These are phyloP conservation scores for Trichoderma parareesei DNA, from an alignment of 495 filamentous ascomycete genomes.

Conservation along the genomic window DNA sequence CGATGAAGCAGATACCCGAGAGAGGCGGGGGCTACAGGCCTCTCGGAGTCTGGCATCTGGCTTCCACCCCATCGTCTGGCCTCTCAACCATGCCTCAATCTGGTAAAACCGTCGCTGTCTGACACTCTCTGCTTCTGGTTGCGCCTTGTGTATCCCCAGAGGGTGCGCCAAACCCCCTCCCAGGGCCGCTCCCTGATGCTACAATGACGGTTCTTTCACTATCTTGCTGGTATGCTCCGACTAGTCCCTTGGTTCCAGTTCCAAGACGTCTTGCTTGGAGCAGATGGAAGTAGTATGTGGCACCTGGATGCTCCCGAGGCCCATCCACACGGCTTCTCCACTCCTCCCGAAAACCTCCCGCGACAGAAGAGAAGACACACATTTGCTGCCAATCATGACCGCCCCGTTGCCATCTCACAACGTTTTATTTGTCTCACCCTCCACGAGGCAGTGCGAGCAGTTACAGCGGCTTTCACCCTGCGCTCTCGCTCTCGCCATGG, in stretches of 20 bases:
- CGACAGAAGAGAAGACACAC: neutral
- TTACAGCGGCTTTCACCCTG: neutral
- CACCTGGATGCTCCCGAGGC: slow-evolving; percentile 6
- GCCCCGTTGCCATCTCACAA: neutral
- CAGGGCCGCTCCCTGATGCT: no score
- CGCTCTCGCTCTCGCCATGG: neutral
- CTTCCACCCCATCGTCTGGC: neutral
- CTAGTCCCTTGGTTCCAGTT: neutral
- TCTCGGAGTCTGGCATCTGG: neutral
- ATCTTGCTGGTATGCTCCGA: neutral
- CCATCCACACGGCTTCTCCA: slow-evolving; percentile 6
- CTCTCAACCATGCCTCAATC: slow-evolving; percentile 9
- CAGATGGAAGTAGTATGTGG: neutral
- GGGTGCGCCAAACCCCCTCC: neutral
- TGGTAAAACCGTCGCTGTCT: neutral
- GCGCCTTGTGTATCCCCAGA: neutral
- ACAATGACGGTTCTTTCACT: no score
- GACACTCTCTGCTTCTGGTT: neutral
- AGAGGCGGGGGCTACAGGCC: neutral
- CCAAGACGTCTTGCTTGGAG: no score
- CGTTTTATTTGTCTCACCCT: slow-evolving; percentile 2
- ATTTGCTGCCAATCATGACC: neutral
- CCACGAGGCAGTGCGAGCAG: slow-evolving; percentile 5
- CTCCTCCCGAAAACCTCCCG: slow-evolving; percentile 2
- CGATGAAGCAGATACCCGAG: slow-evolving; percentile 8